A percentile compares a stretch with the other conserved stretches of the same genome.
These are phyloP conservation scores for Cytauxzoon felis DNA, from an alignment of 169 alveolate species.

Conservation along the genomic window DNA sequence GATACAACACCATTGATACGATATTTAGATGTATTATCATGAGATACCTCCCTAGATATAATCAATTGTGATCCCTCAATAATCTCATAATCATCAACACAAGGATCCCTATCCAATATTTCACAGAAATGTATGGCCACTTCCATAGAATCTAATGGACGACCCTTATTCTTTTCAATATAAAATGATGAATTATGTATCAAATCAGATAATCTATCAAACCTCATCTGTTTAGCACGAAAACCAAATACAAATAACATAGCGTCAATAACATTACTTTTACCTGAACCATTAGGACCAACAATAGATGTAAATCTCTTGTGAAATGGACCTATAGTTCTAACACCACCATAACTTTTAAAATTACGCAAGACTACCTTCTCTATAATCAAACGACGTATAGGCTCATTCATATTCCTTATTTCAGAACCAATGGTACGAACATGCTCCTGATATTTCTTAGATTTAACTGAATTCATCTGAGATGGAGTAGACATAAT, in stretches of 20 bases:
- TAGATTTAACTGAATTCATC: too few relatives aligned
- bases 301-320: slow-evolving; percentile 88
- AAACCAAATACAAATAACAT: slow-evolving; percentile 97
- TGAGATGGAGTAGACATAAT: too few relatives aligned
- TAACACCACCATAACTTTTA: slow-evolving; percentile 91
- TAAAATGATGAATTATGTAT: slow-evolving; percentile 90
- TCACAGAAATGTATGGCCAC: slow-evolving; percentile 89
- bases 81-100: slow-evolving; percentile 45
- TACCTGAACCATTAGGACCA: slow-evolving; percentile 99
- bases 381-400: slow-evolving; percentile 81
- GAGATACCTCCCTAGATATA: slow-evolving; percentile 69
- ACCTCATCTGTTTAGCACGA: slow-evolving; percentile 94
- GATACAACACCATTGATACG: slow-evolving; percentile 83
- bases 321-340: slow-evolving; percentile 92
- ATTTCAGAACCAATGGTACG: slow-evolving; percentile 59
- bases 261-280: slow-evolving; percentile 98
- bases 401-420: slow-evolving; percentile 35
- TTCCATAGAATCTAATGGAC: slow-evolving; percentile 74
- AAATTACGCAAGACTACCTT: slow-evolving; percentile 89
- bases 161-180: slow-evolving; percentile 59
- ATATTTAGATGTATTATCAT: slow-evolving; percentile 71
- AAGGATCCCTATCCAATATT: slow-evolving; percentile 76
- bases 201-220: slow-evolving; percentile 88
- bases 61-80: slow-evolving; percentile 59
- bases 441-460: slow-evolving; percentile 30